Percentiles rank a stretch among this genome's conserved stretches.
Evolutionary conservation across 2,329 filamentous ascomycete genomes (phyloP).

Genomic region (Xylaria digitata): DNA sequence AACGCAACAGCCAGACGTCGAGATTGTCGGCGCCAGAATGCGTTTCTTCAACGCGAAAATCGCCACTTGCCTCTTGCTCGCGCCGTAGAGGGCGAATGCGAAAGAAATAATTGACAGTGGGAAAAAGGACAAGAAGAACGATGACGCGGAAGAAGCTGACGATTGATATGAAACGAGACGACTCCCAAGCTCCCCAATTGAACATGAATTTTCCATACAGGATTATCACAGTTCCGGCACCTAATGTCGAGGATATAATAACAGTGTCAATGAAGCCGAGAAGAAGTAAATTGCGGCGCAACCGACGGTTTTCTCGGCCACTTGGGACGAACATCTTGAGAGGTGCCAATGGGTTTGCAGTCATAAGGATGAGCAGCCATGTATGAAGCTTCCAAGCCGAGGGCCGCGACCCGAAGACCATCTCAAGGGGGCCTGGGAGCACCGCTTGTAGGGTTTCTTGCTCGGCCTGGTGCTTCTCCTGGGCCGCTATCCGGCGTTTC

Average conservation of each 20-base stretch:
- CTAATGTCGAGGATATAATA: constrained; percentile 84
- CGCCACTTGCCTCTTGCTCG: constrained; percentile 54
- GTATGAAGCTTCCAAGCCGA: constrained; percentile 42
- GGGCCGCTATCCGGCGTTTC: constrained; percentile 75
- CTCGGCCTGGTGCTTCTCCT: constrained; percentile 71
- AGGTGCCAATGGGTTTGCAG: constrained; percentile 77
- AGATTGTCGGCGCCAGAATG: constrained; percentile 79
- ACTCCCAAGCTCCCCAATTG: constrained; percentile 83
- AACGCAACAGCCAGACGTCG: constrained; percentile 80
- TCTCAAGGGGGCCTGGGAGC: constrained; percentile 37
- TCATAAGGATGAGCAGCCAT: constrained; percentile 53
- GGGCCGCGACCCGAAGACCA: constrained; percentile 39
- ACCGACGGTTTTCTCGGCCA: constrained; percentile 68
- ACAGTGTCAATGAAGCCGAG: constrained; percentile 84
- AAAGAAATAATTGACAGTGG: constrained; percentile 79
- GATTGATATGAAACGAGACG: constrained; percentile 82
- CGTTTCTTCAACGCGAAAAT: constrained; percentile 55
- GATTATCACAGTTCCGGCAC: constrained; percentile 81
- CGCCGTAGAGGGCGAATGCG: constrained; percentile 65
- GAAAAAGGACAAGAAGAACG: constrained; percentile 79
- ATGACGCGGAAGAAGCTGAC: constrained; percentile 81
- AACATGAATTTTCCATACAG: constrained; percentile 86
- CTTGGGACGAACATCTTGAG: constrained; percentile 82
- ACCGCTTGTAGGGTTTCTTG: constrained; percentile 50
- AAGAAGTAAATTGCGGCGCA: constrained; percentile 84